phyloP scores from a whole-genome alignment of 75 land plant species.

The Sequoia sempervirens region DNA sequence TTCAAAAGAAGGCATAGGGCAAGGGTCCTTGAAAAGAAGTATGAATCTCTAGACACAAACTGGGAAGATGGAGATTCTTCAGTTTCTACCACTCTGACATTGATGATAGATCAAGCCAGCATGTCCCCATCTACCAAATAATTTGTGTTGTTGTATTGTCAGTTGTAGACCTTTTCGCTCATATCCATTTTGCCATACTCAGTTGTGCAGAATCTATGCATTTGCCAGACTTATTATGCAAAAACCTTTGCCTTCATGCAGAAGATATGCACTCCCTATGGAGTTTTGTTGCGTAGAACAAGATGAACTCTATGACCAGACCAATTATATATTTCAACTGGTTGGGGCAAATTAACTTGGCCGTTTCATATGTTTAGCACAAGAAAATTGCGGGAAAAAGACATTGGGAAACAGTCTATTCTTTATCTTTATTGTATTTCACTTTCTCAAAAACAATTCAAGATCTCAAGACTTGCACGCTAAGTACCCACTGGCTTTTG shows the following conservation, averaged over 20 bases:
- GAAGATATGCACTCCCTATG: background rate
- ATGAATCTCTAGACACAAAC: background rate
- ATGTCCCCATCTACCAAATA: background rate
- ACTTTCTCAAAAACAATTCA: background rate
- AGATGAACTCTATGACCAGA: background rate
- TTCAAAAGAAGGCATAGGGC: conserved; percentile 41
- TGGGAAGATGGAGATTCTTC: background rate
- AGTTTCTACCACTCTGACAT: conserved; percentile 5
- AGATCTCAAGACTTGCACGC: background rate
- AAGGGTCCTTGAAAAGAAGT: conserved; percentile 11
- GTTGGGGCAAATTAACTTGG: background rate
- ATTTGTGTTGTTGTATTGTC: background rate
- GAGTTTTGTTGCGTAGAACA: background rate
- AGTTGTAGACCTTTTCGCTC: background rate
- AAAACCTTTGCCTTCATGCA: background rate
- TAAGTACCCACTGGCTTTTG: background rate
- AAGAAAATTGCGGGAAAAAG: background rate
- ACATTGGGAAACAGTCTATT: background rate
- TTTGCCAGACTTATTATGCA: background rate
- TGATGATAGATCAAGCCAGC: conserved; percentile 7
- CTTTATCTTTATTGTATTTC: background rate
- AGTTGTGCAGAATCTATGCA: background rate
- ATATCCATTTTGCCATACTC: background rate
- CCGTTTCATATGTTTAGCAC: background rate
- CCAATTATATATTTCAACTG: background rate